Evolutionary conservation across 108 stramenopile species (phyloP).

Genomic region (Schizochytrium sp.): DNA sequence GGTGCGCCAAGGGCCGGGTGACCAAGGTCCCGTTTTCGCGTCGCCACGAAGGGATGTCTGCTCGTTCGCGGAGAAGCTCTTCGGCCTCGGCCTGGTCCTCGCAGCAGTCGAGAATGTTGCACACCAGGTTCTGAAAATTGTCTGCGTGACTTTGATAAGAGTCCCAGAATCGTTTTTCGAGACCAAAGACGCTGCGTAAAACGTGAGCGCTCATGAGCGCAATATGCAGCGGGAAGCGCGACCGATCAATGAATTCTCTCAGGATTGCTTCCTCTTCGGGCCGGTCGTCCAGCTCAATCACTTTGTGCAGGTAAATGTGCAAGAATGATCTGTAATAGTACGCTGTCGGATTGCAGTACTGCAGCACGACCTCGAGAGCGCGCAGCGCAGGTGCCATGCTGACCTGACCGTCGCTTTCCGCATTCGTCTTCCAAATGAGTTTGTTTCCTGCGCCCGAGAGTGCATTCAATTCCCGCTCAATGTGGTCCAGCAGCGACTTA

Average conservation of each 20-base stretch:
- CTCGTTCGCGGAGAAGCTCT: constrained; percentile 8
- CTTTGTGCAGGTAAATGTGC: not conserved
- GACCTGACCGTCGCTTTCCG: not conserved
- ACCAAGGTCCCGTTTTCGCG: not conserved
- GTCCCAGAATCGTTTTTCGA: not conserved
- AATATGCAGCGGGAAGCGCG: not conserved
- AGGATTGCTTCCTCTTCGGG: not conserved
- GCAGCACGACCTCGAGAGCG: not conserved
- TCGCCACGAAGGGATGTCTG: not conserved
- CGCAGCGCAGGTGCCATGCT: not conserved
- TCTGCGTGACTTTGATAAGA: not conserved
- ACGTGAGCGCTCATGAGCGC: not conserved
- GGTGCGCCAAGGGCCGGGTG: not conserved
- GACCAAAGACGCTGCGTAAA: not conserved
- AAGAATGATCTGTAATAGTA: not conserved
- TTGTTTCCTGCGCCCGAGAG: not conserved
- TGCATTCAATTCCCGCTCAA: not conserved
- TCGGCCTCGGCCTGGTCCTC: constrained; percentile 6
- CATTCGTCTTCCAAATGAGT: not conserved
- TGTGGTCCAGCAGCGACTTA: not conserved
- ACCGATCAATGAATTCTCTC: not conserved
- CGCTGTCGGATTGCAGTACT: constrained; percentile 12
- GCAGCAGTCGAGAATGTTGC: constrained; percentile 15
- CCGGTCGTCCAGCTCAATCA: not conserved
- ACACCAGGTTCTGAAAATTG: not conserved